Evolutionary conservation across 2,329 filamentous ascomycete species (phyloP), one percentile per base, ranked within the genome.

Genomic region (Aureobasidium zeae): DNA sequence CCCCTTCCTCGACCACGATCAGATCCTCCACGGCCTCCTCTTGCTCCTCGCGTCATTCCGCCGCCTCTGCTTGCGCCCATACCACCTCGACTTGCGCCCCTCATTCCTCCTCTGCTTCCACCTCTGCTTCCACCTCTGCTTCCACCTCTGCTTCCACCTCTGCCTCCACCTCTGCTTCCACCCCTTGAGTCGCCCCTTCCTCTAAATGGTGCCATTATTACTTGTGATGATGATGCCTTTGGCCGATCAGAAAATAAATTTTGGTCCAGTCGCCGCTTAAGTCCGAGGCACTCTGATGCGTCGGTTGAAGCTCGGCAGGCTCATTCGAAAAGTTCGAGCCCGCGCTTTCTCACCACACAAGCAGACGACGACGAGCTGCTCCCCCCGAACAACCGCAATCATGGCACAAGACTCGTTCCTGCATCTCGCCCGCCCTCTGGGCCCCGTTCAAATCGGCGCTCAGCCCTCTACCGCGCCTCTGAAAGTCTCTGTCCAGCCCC

Each of bases 361-460:
- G 30, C 28, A 43, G 46, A 44, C 48, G 37, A 29, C 41, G 31
- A 25, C 46, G 30, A 39, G 31, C 31, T 31, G 21, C 41, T 35
- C 32, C 44, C 47, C 24, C 33, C 45, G 32, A 48, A n/a, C n/a
- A n/a, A n/a, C n/a, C 44, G 38, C 39, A 37, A 87, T 60, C 68
- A 94, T 94, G 87, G 82, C 86, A 65, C 70, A 80, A 64, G 83
- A 89, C 65, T 83, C 84, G 52, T 96, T 94, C 73, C 80, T 96
- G 60, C 91, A 98, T 67, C 82, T 98, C 55, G 82, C 89, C 61
- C 81, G 91, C 66, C 91, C 91, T 59, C 74, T 96, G 52, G 87
- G 86, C 64, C 86, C 87, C 55, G 80, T 82, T 51, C 72, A 77
- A 48, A 73, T 87, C 57, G 84, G 83, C 63, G 79, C 84, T 61